Evolutionary conservation across 2,329 filamentous ascomycete species (phyloP).

Genomic region (Ceratocystis alfenasii): DNA sequence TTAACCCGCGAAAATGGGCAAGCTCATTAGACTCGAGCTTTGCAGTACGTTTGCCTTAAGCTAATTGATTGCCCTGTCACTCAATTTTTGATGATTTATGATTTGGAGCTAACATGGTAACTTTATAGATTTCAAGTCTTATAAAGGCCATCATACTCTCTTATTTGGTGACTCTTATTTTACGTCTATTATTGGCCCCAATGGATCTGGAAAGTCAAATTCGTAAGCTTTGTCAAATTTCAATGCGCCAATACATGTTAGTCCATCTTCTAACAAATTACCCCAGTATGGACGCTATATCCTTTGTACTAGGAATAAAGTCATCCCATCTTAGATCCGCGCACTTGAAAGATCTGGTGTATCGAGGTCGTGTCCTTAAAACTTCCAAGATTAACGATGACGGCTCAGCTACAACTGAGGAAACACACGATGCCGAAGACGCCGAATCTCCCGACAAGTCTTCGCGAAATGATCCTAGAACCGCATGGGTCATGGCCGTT

Average conservation of each 20-base stretch:
- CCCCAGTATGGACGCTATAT: conserved; percentile 91
- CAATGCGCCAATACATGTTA: not conserved
- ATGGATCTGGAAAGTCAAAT: conserved; percentile 98
- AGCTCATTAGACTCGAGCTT: conserved; percentile 86
- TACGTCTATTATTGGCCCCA: conserved; percentile 96
- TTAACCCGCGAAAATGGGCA: conserved; percentile 60
- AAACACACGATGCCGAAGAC: conserved; percentile 48
- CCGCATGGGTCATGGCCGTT: conserved; percentile 97
- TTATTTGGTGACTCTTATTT: conserved; percentile 97
- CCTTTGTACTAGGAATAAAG: conserved; percentile 96
- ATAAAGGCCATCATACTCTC: conserved; percentile 89
- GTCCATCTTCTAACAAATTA: conserved; percentile 3
- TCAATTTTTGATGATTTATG: not conserved
- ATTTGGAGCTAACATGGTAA: conserved; percentile 13
- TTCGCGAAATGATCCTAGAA: conserved; percentile 74
- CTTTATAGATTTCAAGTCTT: conserved; percentile 86
- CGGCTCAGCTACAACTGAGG: conserved; percentile 55
- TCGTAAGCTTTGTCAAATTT: conserved; percentile 47
- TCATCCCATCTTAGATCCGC: conserved; percentile 94
- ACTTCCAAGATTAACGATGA: conserved; percentile 88
- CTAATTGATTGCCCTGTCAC: not conserved
- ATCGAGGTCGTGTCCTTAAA: conserved; percentile 84
- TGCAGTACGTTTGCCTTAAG: conserved; percentile 52
- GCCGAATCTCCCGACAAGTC: conserved; percentile 48
- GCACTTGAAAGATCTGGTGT: conserved; percentile 87